These are phyloP conservation scores for Apiosordaria backusii DNA, from an alignment of 495 filamentous ascomycete genomes.

Conservation along the genomic window DNA sequence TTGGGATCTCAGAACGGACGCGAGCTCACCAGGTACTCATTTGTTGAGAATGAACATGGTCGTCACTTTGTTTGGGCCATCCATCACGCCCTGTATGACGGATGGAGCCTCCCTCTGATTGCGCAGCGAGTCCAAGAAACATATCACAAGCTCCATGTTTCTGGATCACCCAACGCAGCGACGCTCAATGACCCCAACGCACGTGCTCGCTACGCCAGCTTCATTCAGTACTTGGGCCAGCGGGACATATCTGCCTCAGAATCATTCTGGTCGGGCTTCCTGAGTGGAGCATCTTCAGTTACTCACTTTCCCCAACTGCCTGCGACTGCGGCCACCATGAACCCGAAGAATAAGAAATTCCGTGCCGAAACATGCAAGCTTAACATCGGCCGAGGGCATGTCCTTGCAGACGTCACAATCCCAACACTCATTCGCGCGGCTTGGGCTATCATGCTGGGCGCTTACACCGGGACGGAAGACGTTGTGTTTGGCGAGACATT, in stretches of 20 bases:
- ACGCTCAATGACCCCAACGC: neutral
- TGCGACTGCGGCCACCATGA: neutral
- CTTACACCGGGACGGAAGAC: conserved; percentile 38
- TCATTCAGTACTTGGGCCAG: conserved; percentile 29
- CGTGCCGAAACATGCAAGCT: conserved; percentile 13
- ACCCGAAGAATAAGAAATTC: conserved; percentile 11
- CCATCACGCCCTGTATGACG: conserved; percentile 65
- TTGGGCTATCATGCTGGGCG: conserved; percentile 41
- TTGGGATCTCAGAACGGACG: conserved; percentile 23
- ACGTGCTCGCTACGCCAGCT: conserved; percentile 29
- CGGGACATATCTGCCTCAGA: conserved; percentile 20
- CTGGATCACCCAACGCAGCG: neutral
- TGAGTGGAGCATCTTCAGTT: conserved; percentile 13
- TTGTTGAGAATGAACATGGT: conserved; percentile 15
- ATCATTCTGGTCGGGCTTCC: conserved; percentile 27
- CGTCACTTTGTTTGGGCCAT: conserved; percentile 53
- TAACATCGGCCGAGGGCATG: conserved; percentile 10
- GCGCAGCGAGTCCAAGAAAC: conserved; percentile 40
- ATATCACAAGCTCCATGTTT: conserved; percentile 18
- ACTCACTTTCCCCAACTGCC: conserved; percentile 25
- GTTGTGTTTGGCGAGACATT: conserved; percentile 44
- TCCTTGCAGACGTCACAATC: conserved; percentile 20
- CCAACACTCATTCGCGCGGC: conserved; percentile 41
- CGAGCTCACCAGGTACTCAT: conserved; percentile 24
- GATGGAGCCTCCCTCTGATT: conserved; percentile 54